Conservation (phyloP, 176 grass and related monocot species). For the Oryza punctata region DNA sequence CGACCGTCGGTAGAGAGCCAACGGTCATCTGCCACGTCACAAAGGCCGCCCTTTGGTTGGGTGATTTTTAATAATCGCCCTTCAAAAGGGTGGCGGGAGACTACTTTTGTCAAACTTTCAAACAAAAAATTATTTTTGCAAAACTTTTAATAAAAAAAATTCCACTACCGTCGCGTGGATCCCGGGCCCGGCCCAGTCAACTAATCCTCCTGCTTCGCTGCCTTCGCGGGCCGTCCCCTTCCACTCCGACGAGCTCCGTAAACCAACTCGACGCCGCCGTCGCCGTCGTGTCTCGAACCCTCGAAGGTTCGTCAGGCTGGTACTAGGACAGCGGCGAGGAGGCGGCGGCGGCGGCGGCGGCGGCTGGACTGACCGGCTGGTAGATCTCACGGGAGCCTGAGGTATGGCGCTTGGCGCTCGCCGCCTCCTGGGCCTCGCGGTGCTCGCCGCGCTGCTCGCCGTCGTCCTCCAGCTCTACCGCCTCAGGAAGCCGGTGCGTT, state of each 20-base stretch:
- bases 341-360: no score
- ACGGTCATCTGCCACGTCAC: no score
- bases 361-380: background rate
- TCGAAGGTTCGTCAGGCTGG: background rate
- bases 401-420: constrained; percentile 39
- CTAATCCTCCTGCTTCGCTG: background rate
- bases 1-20: no score
- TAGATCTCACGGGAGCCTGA: constrained; percentile 14
- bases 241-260: background rate
- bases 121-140: no score
- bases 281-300: background rate
- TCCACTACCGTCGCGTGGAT: background rate
- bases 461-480: constrained; percentile 61
- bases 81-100: no score
- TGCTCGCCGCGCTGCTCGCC: constrained; percentile 43
- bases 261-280: background rate
- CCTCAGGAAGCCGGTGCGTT: constrained; percentile 54
- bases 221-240: background rate
- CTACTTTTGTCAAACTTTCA: no score
- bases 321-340: background rate
- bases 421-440: constrained; percentile 45
- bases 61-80: no score
- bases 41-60: no score
- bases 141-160: no score
- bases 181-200: background rate